Base-by-base conservation (phyloP, 352 stramenopile species). In the Phytophthora melonis region DNA sequence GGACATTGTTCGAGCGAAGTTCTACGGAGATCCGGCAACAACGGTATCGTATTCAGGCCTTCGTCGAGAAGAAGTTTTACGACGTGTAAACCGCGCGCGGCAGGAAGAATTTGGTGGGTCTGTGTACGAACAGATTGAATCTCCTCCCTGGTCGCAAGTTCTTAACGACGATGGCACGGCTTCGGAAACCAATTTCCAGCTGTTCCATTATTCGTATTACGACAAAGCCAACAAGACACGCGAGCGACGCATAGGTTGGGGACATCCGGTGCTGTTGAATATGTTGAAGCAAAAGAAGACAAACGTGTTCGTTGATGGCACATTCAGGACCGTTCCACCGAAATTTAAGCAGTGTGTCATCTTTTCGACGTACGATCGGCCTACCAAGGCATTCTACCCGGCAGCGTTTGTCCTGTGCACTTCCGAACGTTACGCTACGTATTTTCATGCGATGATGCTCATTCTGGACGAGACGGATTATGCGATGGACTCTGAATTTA, bases 291-390 rank as follows among this genome's bases (percentile, higher is more conserved):
- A 64, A 23, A 64, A 64, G 19, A 63, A 59, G 19, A 59, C 41
- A 6, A 18, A 58, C 6, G 43, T 64, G 5, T 70, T 70, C 18
- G 43, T 70, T 6, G 55, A 70, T 45, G 55, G 21, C 7, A 59
- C 63, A 0, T 64, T 70, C 16, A 53, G 30, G 13, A 50, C 16
- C 2, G 27, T 63, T 13, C 16, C 63, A 10, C 9, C 7, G 14
- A 62, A 62, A 34, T 59, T 54, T 23, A 54, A 64, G 14, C 63
- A 70, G 32, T 59, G 63, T 9, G 0, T 64, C 3, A 34, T 70
- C 34, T 34, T 70, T 6, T 53, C 16, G 0, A 64, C 63, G 0
- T 70, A 70, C 21, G 43, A 64, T 7, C 41, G 34, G 3, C 16
- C 34, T 3, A 61, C 61, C 1, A 3, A 11, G 1, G 21, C 21